Conservation (phyloP, 768 basidiomycete genomes). For the Boletus insuetus region DNA sequence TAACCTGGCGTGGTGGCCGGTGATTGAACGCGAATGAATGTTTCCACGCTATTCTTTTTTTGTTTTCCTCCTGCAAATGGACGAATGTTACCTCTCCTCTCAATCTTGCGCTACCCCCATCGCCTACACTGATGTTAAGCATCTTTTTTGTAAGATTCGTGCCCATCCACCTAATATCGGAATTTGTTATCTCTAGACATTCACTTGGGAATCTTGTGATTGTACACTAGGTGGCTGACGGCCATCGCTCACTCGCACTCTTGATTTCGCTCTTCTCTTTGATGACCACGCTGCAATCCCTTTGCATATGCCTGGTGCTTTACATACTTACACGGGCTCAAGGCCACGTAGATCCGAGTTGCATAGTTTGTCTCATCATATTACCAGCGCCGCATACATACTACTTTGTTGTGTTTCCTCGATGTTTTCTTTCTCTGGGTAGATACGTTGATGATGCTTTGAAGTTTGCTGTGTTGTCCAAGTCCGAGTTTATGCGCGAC, state of each 20-base stretch:
- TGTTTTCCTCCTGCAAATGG: conserved; percentile 12
- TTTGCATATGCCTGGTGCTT: conserved; percentile 16
- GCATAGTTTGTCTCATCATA: conserved; percentile 16
- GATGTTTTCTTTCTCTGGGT: conserved; percentile 13
- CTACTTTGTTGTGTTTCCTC: conserved; percentile 20
- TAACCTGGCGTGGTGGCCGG: conserved; percentile 8
- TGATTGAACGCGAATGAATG: conserved; percentile 10
- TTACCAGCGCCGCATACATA: conserved; percentile 23
- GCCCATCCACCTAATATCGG: conserved; percentile 3
- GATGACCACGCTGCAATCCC: conserved; percentile 14
- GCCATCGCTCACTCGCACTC: conserved; percentile 17
- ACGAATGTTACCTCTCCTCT: conserved; percentile 6
- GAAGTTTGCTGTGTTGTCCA: conserved; percentile 6
- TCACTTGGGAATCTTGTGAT: conserved; percentile 15
- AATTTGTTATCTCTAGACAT: conserved; percentile 11
- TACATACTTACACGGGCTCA: conserved; percentile 34
- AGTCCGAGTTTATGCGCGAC: neutral
- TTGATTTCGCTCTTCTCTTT: conserved; percentile 11
- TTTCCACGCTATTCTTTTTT: conserved; percentile 1
- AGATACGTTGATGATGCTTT: conserved; percentile 16
- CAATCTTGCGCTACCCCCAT: conserved; percentile 21
- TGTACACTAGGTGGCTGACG: conserved; percentile 29
- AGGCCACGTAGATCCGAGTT: conserved; percentile 32
- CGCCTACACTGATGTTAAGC: conserved; percentile 24
- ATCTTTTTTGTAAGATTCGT: conserved; percentile 12